Evolutionary conservation across 257 asterid species (phyloP), one percentile per base, ranked within the genome.

Genomic region (Lycium ferocissimum): DNA sequence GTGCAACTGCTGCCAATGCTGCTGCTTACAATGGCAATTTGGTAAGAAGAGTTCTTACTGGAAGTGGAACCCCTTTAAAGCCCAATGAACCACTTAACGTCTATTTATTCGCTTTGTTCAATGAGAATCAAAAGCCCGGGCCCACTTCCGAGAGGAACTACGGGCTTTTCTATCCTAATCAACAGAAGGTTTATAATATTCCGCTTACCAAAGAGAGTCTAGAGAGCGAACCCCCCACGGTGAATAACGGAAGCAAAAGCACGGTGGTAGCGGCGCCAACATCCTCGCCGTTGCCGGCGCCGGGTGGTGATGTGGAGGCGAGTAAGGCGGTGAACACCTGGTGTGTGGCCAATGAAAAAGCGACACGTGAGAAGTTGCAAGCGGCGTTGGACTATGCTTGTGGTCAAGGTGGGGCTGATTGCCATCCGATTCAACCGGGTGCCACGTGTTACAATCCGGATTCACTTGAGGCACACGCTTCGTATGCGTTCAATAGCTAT

Each of bases 401-500:
- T 40, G 98, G 98, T 0, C 90, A 91, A 47, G 99, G 98, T 3
- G 92, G 91, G 0, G 99, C 95, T 4, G 99, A 96, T 86, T 96
- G 99, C 92, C 92, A 89, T 85, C 93, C 94, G 91, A 94, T 96
- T 57, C 93, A 94, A 84, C 13, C 22, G 0, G 99, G 93, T 12
- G 84, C 94, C 83, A 84, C 93, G 89, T 96, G 99, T 85, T 92
- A 91, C 85, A 12, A 94, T 88, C 99, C 98, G 0, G 85, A 90
- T 81, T 84, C 93, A 2, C 54, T 96, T 14, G 97, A 9, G 83
- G 95, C 95, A 10, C 99, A 95, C 83, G 99, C 99, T 0, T 93
- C 98, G 0, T 93, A 90, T 90, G 99, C 99, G 0, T 93, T 96
- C 91, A 94, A 96, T 84, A 96, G 98, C 84, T 96, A 87, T 20